Conservation (phyloP, 345 rosid species). For the Triadica sebifera region DNA sequence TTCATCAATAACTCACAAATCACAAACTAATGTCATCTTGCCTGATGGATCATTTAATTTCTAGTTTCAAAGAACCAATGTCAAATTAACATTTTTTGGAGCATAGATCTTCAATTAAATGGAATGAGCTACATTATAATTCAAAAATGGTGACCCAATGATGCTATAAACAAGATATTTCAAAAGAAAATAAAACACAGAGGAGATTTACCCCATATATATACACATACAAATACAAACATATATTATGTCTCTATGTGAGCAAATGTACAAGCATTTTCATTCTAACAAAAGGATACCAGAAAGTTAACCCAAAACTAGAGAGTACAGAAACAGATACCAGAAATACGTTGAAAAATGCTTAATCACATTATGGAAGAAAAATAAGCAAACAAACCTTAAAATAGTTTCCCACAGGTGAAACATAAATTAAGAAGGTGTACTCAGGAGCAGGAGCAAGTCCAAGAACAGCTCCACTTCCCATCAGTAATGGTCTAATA, state of each 20-base stretch:
- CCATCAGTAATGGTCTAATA: slow-evolving; percentile 88
- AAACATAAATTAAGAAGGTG: slow-evolving; percentile 83
- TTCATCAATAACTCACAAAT: background rate
- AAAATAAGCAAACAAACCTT: slow-evolving; percentile 48
- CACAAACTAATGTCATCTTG: background rate
- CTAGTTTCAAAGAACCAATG: background rate
- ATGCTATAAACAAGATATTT: too few relatives aligned
- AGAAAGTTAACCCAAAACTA: too few relatives aligned
- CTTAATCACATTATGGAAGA: background rate
- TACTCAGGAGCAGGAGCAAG: slow-evolving; percentile 97
- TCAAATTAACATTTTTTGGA: background rate
- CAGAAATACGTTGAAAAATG: background rate
- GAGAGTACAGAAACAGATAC: background rate
- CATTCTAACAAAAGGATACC: background rate
- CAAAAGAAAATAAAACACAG: background rate
- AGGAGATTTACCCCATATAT: background rate
- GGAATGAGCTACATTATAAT: background rate
- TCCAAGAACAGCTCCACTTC: slow-evolving; percentile 97
- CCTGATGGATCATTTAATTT: background rate
- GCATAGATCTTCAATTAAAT: background rate
- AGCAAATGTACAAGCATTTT: background rate
- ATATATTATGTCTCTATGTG: background rate
- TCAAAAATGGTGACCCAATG: background rate
- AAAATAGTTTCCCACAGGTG: slow-evolving; percentile 96
- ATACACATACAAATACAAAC: background rate